Base-by-base conservation (phyloP, 2,329 filamentous ascomycete species). In the Phialocephala sp. region DNA sequence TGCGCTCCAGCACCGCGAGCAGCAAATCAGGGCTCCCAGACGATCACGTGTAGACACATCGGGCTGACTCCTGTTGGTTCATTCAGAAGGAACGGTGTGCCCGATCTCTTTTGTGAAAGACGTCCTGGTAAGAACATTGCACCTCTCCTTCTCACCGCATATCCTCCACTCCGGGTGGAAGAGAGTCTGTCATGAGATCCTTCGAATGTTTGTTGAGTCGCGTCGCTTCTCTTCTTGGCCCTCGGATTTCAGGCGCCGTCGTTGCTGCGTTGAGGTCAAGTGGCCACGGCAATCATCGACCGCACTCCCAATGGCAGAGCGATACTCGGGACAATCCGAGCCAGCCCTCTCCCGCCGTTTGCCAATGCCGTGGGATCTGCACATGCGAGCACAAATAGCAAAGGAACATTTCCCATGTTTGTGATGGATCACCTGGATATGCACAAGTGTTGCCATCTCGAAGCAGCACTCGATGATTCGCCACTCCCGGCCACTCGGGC, bases 51-150 rank as follows among this genome's bases (percentile, higher is more conserved):
- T 8, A 64, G 8, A 12, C 20, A 12, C 36, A 54, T 55, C 57
- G 37, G 20, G 68, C 70, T 73, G 67, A 72, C 62, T 62, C 59
- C 20, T 41, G 47, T 54, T 52, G 59, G 37, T 43, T 24, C 45
- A 22, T 67, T 56, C 62, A 94, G 91, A 94, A 84, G 91, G 91
- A 69, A 94, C 91, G 59, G 88, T 94, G 69, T 93, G 91, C 78
- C 90, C 90, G 72, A 93, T 94, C 77, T 92, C 89, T 72, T 94
- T 94, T 79, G 91, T 94, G 79, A 92, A 92, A 80, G 89, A 93
- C 77, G 87, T 91, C 70, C 82, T 94, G 81, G 91, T 94, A 87
- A 86, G 90, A 27, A 6, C 27, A 41, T 56, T 39, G 55, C 63
- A 60, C 58, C 36, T 75, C 62, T 43, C 70, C 59, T 68, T 68